phyloP scores from a whole-genome alignment of 2,329 filamentous ascomycete genomes.

The Annulohypoxylon truncatum region DNA sequence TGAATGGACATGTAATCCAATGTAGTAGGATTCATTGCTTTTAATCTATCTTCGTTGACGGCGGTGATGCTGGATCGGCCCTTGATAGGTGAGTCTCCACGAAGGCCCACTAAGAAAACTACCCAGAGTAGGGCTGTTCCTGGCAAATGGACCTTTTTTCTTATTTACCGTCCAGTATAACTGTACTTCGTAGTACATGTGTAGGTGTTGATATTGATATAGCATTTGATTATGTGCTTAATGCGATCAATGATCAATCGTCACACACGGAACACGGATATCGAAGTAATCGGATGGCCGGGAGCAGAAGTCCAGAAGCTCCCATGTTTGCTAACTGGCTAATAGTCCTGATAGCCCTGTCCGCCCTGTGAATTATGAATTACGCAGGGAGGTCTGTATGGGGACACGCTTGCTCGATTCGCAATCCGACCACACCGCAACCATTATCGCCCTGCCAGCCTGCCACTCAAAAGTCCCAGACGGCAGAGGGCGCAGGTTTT shows the following conservation, averaged over 20 bases:
- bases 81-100: slow-evolving; percentile 18
- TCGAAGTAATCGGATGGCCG: slow-evolving; percentile 20
- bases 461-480: neutral
- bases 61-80: slow-evolving; percentile 25
- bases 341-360: neutral
- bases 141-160: slow-evolving; percentile 17
- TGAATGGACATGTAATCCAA: neutral
- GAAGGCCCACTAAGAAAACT: slow-evolving; percentile 27
- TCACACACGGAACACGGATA: neutral
- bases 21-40: slow-evolving; percentile 16
- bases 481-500: neutral
- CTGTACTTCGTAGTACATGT: neutral
- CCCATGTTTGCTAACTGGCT: neutral
- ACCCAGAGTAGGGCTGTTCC: slow-evolving; percentile 33
- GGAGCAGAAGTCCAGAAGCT: neutral
- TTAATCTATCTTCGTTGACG: slow-evolving; percentile 31
- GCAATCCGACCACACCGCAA: neutral
- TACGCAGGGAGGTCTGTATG: neutral
- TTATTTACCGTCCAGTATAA: slow-evolving; percentile 18
- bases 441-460: neutral
- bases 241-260: slow-evolving; percentile 5
- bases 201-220: neutral
- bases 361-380: neutral
- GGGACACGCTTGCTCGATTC: neutral
- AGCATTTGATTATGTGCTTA: neutral